phyloP scores from a whole-genome alignment of 768 basidiomycete genomes.

The Pleurotus tuber-regium region DNA sequence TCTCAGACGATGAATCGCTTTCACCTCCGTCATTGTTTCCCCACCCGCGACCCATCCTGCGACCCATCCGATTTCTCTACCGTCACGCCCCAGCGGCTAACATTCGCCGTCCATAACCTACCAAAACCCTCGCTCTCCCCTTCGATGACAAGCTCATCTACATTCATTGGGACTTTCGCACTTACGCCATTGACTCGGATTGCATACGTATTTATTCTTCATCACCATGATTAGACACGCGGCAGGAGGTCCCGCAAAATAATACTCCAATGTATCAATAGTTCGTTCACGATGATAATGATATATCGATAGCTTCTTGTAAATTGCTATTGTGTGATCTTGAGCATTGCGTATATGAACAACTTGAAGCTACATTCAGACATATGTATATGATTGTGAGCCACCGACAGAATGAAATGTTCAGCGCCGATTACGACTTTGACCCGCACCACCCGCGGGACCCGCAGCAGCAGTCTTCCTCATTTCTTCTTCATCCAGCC shows the following conservation, averaged over 20 bases:
- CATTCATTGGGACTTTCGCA: not conserved
- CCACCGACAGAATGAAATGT: too few relatives aligned
- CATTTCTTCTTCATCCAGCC: constrained; percentile 83
- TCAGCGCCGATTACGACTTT: constrained; percentile 52
- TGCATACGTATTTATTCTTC: not conserved
- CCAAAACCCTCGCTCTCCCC: too few relatives aligned
- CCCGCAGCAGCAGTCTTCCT: constrained; percentile 49
- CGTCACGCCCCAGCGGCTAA: too few relatives aligned
- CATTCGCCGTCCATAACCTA: too few relatives aligned
- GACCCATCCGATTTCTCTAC: too few relatives aligned
- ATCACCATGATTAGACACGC: not conserved
- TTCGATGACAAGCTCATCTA: not conserved
- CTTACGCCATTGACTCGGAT: too few relatives aligned
- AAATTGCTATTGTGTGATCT: too few relatives aligned
- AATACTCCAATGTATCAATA: not conserved
- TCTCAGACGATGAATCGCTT: not conserved
- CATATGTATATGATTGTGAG: too few relatives aligned
- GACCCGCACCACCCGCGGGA: constrained; percentile 32
- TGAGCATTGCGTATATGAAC: too few relatives aligned
- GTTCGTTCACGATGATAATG: not conserved
- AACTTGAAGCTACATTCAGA: too few relatives aligned
- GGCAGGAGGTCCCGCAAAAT: not conserved
- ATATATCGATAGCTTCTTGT: not conserved
- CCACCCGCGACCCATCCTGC: not conserved
- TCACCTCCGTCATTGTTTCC: not conserved